Evolutionary conservation across 129 eudicot species (phyloP), one percentile per base, ranked within the genome.

Genomic region (Centrapalus pauciflorus): DNA sequence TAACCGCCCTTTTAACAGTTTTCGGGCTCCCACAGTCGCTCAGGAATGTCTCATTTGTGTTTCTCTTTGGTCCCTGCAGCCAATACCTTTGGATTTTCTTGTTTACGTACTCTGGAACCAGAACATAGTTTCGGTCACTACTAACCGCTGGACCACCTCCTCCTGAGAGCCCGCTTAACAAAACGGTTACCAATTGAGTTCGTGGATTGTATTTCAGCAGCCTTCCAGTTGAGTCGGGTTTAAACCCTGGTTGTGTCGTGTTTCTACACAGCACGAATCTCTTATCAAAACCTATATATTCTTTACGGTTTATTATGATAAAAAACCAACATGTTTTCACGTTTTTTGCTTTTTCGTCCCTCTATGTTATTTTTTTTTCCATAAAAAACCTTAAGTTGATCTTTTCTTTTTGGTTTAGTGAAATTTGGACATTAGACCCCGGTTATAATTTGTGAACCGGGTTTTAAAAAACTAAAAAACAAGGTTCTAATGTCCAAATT

Each of bases 211-310:
- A 67, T 50, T 19, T 59, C 48, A 76, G 34, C 2, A 76, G 58
- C 56, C 75, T 67, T 68, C 80, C 75, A 0, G 80, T 76, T 5
- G 75, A 76, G 70, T 76, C 80, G 0, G 61, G 75, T 48, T 23
- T 75, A 67, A 32, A 56, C 52, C 62, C 74, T 14, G 55, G 73
- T 24, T 75, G 34, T 43, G 55, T 26, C 45, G 24, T 21, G 26
- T 67, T 14, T 75, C 79, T 75, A 55, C 62, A 57, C 27, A 33
- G 4, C 34, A 75, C 7, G 40, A 17, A 61, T 46, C 12, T 25
- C 50, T 48, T 14, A 55, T 71, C 32, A 61, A 46, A 43, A 21
- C n/a, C n/a, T n/a, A n/a, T n/a, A n/a, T n/a, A n/a, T n/a, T n/a
- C n/a, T n/a, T n/a, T n/a, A n/a, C n/a, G n/a, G n/a, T n/a, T n/a